Conservation (phyloP, 1,284 basidiomycete species). For the Sphaerobolus stellatus region DNA sequence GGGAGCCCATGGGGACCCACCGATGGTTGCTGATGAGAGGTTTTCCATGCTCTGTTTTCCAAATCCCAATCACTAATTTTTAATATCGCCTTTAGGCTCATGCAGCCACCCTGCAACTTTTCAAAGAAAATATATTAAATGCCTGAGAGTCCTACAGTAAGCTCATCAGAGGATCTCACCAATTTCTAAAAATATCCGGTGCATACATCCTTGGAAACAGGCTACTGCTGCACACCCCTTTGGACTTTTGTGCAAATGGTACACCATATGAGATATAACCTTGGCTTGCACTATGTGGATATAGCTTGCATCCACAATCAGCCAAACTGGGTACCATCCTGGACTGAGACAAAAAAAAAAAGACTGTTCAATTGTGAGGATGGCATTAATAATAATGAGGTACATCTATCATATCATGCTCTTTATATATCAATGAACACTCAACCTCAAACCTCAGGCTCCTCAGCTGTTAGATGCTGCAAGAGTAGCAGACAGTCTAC, state of each 20-base stretch:
- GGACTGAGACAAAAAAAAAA: constrained; percentile 23
- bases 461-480: background rate
- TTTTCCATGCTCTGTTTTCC: no score
- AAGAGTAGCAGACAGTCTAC: background rate
- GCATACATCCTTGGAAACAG: background rate
- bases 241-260: no score
- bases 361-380: constrained; percentile 22
- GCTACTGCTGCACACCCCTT: background rate
- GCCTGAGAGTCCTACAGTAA: no score
- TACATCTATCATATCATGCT: background rate
- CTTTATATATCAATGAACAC: background rate
- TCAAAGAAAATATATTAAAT: no score
- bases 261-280: no score
- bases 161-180: no score
- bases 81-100: no score
- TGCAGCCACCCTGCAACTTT: no score
- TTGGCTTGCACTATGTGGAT: constrained; percentile 23
- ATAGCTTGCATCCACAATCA: constrained; percentile 36
- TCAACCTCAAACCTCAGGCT: background rate
- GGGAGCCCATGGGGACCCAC: no score
- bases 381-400: background rate
- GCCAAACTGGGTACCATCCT: constrained; percentile 38
- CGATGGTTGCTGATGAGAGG: no score
- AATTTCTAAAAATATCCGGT: no score
- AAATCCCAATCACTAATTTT: no score